Conservation (phyloP, 2,329 filamentous ascomycete genomes). For the Aspergillus novofumigatus region DNA sequence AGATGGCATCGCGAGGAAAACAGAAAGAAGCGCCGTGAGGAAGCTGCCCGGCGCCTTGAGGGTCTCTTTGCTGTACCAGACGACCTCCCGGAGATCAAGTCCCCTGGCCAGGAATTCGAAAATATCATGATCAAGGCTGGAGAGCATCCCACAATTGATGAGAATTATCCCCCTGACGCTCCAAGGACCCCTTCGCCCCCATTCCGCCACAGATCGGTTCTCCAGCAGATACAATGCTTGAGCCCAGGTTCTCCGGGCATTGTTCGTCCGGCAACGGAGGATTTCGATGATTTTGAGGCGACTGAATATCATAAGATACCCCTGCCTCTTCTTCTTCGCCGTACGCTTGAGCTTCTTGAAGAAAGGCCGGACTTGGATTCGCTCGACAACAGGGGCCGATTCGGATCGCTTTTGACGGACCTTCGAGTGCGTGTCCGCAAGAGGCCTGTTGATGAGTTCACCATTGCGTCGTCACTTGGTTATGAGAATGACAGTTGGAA, state of each 20-base stretch:
- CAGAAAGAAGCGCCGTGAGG: conserved; percentile 8
- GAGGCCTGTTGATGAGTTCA: not conserved
- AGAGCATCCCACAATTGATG: not conserved
- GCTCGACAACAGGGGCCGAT: conserved; percentile 9
- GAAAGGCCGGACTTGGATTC: conserved; percentile 17
- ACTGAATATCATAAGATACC: conserved; percentile 10
- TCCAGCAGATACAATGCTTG: not conserved
- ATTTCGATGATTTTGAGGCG: conserved; percentile 3
- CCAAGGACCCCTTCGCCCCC: conserved; percentile 1
- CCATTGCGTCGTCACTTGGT: not conserved
- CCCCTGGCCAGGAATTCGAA: conserved; percentile 5
- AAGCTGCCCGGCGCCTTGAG: conserved; percentile 12
- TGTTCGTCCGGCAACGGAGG: conserved; percentile 2
- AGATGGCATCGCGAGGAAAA: conserved; percentile 15
- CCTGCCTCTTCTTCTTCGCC: conserved; percentile 11
- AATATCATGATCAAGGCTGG: conserved; percentile 8
- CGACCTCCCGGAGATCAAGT: not conserved
- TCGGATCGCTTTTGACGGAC: conserved; percentile 12
- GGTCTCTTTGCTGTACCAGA: conserved; percentile 16
- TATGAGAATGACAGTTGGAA: conserved; percentile 6
- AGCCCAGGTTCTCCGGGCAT: conserved; percentile 8
- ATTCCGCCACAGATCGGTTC: not conserved
- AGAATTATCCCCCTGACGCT: not conserved
- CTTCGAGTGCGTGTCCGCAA: conserved; percentile 9
- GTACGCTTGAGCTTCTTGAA: conserved; percentile 10